These are phyloP conservation scores for Colletotrichum caudatum DNA, from an alignment of 2,329 filamentous ascomycete genomes.

Conservation along the genomic window DNA sequence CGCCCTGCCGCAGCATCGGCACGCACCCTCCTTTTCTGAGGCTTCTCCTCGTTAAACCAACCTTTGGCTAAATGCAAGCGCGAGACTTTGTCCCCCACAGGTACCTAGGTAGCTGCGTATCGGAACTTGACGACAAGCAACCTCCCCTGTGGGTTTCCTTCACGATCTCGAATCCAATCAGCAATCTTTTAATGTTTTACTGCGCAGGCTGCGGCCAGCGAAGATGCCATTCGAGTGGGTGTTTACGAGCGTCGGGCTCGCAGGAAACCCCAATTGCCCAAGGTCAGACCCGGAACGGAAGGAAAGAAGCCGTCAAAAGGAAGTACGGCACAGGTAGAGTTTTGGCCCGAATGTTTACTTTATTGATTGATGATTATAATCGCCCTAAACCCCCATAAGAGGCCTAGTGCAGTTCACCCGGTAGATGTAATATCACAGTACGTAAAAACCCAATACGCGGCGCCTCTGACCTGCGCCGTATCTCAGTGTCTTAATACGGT, in stretches of 20 bases:
- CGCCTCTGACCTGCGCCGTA: no score
- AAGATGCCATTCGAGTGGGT: not conserved
- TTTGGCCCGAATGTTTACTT: not conserved
- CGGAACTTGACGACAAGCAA: not conserved
- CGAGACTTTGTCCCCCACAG: not conserved
- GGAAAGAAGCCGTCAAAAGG: not conserved
- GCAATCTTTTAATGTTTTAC: not conserved
- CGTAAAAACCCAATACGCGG: no score
- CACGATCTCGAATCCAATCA: not conserved
- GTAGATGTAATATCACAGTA: no score
- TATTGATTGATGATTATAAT: no score
- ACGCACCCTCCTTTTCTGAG: conserved; percentile 15
- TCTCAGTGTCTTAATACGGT: no score
- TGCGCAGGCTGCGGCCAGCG: not conserved
- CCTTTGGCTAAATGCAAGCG: conserved; percentile 7
- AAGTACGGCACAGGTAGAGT: not conserved
- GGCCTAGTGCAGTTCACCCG: no score
- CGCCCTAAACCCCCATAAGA: no score
- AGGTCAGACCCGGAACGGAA: not conserved
- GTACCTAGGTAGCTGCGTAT: not conserved
- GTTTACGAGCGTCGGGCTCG: not conserved
- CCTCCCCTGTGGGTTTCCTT: not conserved
- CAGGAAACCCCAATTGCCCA: not conserved
- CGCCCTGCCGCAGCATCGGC: conserved; percentile 26
- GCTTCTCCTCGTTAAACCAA: conserved; percentile 14